Conservation (phyloP, 1,139 yeast genomes). For the Scheffersomyces titani region DNA sequence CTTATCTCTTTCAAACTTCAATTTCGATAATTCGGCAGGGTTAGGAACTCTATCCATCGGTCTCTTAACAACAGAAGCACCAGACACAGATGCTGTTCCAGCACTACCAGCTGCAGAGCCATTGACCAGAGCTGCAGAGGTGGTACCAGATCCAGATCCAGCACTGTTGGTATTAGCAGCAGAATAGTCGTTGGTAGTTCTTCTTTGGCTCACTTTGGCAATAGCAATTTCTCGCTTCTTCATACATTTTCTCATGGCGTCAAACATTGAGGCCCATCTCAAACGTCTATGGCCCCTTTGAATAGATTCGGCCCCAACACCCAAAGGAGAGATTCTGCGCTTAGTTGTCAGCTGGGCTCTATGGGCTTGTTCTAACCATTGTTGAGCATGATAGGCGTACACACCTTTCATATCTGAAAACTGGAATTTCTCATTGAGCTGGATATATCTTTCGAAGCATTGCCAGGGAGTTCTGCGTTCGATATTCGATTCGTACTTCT, state of each 20-base stretch:
- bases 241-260: slow-evolving; percentile 89
- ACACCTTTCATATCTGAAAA: slow-evolving; percentile 86
- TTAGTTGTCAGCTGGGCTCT: slow-evolving; percentile 85
- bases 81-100: neutral
- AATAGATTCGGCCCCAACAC: slow-evolving; percentile 87
- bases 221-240: slow-evolving; percentile 70
- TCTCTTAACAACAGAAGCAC: slow-evolving; percentile 19
- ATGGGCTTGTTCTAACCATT: slow-evolving; percentile 90
- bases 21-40: slow-evolving; percentile 77
- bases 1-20: slow-evolving; percentile 84
- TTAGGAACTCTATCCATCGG: slow-evolving; percentile 55
- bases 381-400: slow-evolving; percentile 80
- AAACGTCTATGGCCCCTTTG: slow-evolving; percentile 89
- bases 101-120: slow-evolving; percentile 3
- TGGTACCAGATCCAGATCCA: neutral
- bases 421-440: slow-evolving; percentile 84
- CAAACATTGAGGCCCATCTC: slow-evolving; percentile 97
- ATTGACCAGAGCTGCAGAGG: neutral
- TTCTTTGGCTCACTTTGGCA: slow-evolving; percentile 37
- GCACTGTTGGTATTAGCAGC: slow-evolving; percentile 3
- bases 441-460: slow-evolving; percentile 94
- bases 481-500: slow-evolving; percentile 77
- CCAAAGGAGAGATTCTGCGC: slow-evolving; percentile 85
- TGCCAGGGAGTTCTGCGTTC: slow-evolving; percentile 99
- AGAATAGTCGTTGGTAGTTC: slow-evolving; percentile 15